A percentile compares a stretch with the other conserved stretches of the same genome.
Evolutionary conservation across 1,284 basidiomycete genomes (phyloP).

Genomic region (Fomitopsis palustris): DNA sequence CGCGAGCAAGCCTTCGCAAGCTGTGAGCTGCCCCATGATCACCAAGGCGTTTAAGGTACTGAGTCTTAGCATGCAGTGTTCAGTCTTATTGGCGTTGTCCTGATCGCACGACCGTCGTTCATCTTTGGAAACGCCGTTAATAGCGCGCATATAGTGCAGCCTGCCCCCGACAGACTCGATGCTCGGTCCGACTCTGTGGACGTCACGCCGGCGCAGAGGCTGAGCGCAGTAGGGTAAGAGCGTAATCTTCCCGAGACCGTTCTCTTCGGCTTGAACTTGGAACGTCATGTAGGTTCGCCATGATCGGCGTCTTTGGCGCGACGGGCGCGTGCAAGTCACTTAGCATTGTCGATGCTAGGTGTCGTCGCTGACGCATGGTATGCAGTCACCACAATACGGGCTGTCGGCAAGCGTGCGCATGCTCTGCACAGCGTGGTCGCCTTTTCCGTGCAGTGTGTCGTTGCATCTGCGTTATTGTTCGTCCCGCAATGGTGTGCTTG

Average conservation of each 20-base stretch:
- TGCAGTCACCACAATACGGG: slow-evolving; percentile 62
- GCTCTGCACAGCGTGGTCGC: slow-evolving; percentile 70
- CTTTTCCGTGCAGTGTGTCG: slow-evolving; percentile 62
- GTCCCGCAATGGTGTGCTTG: slow-evolving; percentile 11
- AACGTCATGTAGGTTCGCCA: slow-evolving; percentile 37
- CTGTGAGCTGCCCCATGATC: too few species aligned
- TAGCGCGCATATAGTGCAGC: not conserved
- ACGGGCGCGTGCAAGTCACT: slow-evolving; percentile 55
- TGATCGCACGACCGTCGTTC: slow-evolving; percentile 41
- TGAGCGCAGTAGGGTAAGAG: slow-evolving; percentile 35
- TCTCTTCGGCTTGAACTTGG: not conserved
- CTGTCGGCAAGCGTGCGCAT: slow-evolving; percentile 72
- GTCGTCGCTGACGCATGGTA: not conserved
- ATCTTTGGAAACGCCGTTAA: slow-evolving; percentile 28
- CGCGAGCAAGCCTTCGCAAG: slow-evolving; percentile 60
- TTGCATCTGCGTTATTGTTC: slow-evolving; percentile 50
- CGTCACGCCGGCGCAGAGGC: slow-evolving; percentile 31
- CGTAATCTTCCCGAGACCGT: not conserved
- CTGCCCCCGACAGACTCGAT: slow-evolving; percentile 12
- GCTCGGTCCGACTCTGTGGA: slow-evolving; percentile 13
- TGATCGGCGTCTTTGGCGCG: slow-evolving; percentile 58
- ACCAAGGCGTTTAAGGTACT: too few species aligned
- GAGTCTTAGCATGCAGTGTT: slow-evolving; percentile 25
- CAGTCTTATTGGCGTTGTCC: slow-evolving; percentile 47
- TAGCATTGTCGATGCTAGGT: too few species aligned